Conservation (phyloP, 1,284 basidiomycete species). For the Lentinula novae-zelandiae region DNA sequence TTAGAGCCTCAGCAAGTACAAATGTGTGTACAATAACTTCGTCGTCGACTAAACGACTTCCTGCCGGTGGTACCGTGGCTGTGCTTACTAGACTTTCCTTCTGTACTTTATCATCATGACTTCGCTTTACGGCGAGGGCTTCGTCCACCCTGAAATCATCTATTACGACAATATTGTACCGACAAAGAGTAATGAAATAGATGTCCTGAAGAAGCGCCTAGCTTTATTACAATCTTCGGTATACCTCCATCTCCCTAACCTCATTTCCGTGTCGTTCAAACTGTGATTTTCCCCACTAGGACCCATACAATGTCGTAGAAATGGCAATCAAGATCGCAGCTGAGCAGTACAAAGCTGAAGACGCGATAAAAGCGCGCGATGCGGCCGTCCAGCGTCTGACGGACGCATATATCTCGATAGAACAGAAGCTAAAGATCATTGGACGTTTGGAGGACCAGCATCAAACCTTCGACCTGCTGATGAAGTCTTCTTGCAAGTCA, state of each 20-base stretch:
- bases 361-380: slow-evolving; percentile 64
- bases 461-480: too few relatives aligned
- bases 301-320: slow-evolving; percentile 40
- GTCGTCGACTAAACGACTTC: too few relatives aligned
- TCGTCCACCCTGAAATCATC: neutral
- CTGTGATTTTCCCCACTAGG: slow-evolving; percentile 23
- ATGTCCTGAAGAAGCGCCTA: slow-evolving; percentile 1
- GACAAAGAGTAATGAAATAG: neutral
- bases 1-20: neutral
- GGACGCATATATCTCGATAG: slow-evolving; percentile 56
- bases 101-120: neutral
- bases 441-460: slow-evolving; percentile 36
- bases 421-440: slow-evolving; percentile 54
- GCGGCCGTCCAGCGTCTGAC: slow-evolving; percentile 57
- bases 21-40: too few relatives aligned
- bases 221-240: slow-evolving; percentile 6
- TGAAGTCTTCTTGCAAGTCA: slow-evolving; percentile 3
- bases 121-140: neutral
- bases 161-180: neutral
- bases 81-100: neutral
- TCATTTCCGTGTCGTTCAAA: neutral
- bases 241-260: neutral
- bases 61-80: neutral
- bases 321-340: slow-evolving; percentile 52
- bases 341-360: slow-evolving; percentile 50